Percentiles rank a stretch among this genome's conserved stretches.
Evolutionary conservation across 1,139 yeast species (phyloP).

Genomic region (Ogataea hybrid): DNA sequence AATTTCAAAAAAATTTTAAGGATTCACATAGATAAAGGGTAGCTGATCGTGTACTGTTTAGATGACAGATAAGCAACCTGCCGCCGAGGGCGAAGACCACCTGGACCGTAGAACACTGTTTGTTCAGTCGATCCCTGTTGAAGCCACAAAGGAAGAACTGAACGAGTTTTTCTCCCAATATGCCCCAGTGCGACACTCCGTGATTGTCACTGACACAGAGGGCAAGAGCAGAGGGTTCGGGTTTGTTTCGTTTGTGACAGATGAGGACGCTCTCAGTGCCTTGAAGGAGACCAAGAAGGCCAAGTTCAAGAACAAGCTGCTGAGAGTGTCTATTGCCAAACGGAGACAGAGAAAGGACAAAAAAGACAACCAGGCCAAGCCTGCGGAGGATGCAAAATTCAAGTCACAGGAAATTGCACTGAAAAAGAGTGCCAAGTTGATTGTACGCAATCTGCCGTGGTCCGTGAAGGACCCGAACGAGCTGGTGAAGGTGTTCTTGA

Average conservation of each 20-base stretch:
- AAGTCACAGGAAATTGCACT: conserved; percentile 34
- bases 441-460: conserved; percentile 95
- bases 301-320: conserved; percentile 62
- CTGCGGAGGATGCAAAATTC: conserved; percentile 38
- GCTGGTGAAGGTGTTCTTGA: conserved; percentile 65
- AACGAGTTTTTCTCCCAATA: conserved; percentile 84
- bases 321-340: conserved; percentile 85
- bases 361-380: conserved; percentile 25
- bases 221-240: conserved; percentile 90
- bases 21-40: conserved; percentile 1
- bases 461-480: conserved; percentile 77
- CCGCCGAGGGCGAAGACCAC: conserved; percentile 24
- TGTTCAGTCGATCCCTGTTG: conserved; percentile 78
- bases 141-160: conserved; percentile 77
- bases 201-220: conserved; percentile 76
- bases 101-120: conserved; percentile 69
- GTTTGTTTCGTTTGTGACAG: conserved; percentile 83
- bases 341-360: conserved; percentile 76
- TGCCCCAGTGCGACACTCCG: conserved; percentile 95
- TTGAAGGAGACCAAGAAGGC: conserved; percentile 58
- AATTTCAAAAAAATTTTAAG: conserved; percentile 7
- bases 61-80: conserved; percentile 1
- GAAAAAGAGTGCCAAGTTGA: conserved; percentile 60
- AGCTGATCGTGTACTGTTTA: background rate
- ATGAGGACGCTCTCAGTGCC: conserved; percentile 83